phyloP scores from a whole-genome alignment of 129 eudicot species.

The Lonicera japonica region DNA sequence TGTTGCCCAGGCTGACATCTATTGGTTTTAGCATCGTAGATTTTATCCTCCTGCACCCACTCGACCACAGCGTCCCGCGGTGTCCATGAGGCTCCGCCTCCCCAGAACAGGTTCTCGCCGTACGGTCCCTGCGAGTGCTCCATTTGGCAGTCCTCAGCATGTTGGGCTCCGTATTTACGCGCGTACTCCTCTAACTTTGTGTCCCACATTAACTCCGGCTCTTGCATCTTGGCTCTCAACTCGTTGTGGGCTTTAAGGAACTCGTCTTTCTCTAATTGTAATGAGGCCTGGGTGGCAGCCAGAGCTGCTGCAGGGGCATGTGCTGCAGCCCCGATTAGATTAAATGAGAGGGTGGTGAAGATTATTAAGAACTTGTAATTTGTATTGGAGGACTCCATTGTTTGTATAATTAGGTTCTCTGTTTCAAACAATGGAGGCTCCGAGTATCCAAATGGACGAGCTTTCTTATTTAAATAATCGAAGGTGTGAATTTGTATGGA shows the following conservation, averaged over 20 bases:
- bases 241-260: conserved; percentile 37
- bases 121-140: conserved; percentile 47
- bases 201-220: conserved; percentile 35
- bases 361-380: neutral
- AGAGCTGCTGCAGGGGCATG: neutral
- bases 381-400: conserved; percentile 14
- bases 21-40: conserved; percentile 17
- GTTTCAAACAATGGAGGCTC: neutral
- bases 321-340: too few relatives aligned
- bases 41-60: conserved; percentile 39
- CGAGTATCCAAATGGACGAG: neutral
- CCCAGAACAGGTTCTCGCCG: conserved; percentile 70
- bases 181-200: conserved; percentile 26
- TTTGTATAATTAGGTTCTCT: neutral
- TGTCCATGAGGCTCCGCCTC: conserved; percentile 30
- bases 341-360: conserved; percentile 5
- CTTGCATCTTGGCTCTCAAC: conserved; percentile 22
- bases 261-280: conserved; percentile 12
- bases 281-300: neutral
- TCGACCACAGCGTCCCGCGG: conserved; percentile 31
- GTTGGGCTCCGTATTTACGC: conserved; percentile 15
- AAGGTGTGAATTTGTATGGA: neutral
- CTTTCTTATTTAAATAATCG: neutral
- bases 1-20: conserved; percentile 22
- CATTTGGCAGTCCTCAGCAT: conserved; percentile 35